Conservation (phyloP, 148 eudicot genomes). For the Vaccinium macrocarpon region DNA sequence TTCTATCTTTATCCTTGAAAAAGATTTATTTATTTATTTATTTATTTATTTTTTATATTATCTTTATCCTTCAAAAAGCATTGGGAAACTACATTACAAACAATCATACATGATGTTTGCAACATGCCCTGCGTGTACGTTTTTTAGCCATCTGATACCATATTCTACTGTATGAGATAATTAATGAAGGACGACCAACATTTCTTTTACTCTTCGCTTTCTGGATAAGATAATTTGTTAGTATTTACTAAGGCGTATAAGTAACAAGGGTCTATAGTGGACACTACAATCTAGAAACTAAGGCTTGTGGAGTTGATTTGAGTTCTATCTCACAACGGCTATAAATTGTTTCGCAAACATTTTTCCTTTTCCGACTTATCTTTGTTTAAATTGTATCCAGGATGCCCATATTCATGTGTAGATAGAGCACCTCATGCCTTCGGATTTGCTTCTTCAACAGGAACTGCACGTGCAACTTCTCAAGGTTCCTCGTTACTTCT, state of each 20-base stretch:
- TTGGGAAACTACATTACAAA: background rate
- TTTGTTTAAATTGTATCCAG: slow-evolving; percentile 34
- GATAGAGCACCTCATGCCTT: slow-evolving; percentile 82
- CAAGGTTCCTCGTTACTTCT: slow-evolving; percentile 50
- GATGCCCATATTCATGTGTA: slow-evolving; percentile 93
- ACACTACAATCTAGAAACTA: background rate
- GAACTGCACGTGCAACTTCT: slow-evolving; percentile 74
- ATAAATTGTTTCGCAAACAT: background rate
- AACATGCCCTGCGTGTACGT: background rate
- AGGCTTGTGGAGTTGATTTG: background rate
- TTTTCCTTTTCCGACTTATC: background rate
- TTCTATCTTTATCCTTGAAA: background rate
- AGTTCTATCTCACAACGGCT: background rate
- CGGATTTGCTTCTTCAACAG: slow-evolving; percentile 51
- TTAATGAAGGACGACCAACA: background rate
- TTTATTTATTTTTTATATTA: no score
- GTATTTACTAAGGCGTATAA: background rate
- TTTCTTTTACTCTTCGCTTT: background rate
- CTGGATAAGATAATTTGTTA: background rate
- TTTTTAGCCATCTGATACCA: background rate
- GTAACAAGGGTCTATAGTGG: background rate
- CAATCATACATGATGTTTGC: background rate
- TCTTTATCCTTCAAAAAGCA: background rate
- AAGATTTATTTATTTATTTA: no score
- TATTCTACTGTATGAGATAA: background rate